phyloP scores from a whole-genome alignment of 2,329 filamentous ascomycete species.

The Elsinoe ampelina region DNA sequence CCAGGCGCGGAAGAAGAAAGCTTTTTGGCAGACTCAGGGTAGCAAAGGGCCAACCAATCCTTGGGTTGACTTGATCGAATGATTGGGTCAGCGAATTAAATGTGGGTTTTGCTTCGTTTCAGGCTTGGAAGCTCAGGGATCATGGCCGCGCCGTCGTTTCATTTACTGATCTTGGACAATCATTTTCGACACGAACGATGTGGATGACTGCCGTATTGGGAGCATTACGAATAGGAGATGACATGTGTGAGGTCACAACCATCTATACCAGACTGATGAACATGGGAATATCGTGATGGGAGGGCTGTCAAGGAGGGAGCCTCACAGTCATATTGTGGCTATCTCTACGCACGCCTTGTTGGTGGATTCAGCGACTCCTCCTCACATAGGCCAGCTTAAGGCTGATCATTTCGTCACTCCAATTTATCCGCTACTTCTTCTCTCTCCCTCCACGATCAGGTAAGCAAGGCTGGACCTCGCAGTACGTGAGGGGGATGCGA shows the following conservation, averaged over 20 bases:
- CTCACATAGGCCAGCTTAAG: conserved; percentile 1
- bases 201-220: background rate
- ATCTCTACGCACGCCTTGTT: background rate
- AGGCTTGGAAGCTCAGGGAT: conserved; percentile 11
- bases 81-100: conserved; percentile 4
- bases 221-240: background rate
- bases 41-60: too few relatives aligned
- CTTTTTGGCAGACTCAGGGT: background rate
- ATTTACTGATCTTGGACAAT: background rate
- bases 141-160: conserved; percentile 6
- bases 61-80: background rate
- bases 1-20: conserved; percentile 4
- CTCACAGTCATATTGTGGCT: background rate
- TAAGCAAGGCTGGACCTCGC: background rate
- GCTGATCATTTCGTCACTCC: conserved; percentile 11
- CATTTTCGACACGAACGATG: background rate
- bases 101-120: conserved; percentile 1
- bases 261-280: background rate
- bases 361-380: conserved; percentile 1
- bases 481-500: background rate
- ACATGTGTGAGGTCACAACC: background rate
- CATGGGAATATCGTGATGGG: background rate
- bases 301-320: background rate
- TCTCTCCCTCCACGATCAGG: background rate
- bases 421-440: background rate